A percentile compares a stretch with the other conserved stretches of the same genome.
phyloP scores from a whole-genome alignment of 2,329 filamentous ascomycete species.

The Ustilaginoidea virens region DNA sequence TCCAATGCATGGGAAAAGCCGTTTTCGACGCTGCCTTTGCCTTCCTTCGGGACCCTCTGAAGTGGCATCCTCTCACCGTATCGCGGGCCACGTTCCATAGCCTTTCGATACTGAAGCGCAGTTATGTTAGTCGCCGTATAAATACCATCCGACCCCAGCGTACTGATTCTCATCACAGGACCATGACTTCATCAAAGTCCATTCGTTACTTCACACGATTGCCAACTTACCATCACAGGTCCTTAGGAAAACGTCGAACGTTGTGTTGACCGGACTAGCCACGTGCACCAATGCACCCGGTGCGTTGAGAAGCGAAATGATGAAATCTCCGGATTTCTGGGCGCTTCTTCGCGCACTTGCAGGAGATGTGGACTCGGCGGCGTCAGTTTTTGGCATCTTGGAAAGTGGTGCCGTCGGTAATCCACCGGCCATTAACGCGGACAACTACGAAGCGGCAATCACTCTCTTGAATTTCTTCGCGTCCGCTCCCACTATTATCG shows the following conservation, averaged over 20 bases:
- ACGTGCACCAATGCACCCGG: slow-evolving; percentile 66
- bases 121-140: slow-evolving; percentile 53
- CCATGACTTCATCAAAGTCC: slow-evolving; percentile 79
- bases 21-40: slow-evolving; percentile 70
- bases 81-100: slow-evolving; percentile 80
- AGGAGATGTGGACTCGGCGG: slow-evolving; percentile 51
- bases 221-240: slow-evolving; percentile 71
- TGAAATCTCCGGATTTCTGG: slow-evolving; percentile 96
- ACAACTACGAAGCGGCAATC: slow-evolving; percentile 88
- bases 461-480: slow-evolving; percentile 80
- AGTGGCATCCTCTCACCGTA: slow-evolving; percentile 69
- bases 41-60: slow-evolving; percentile 63
- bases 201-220: slow-evolving; percentile 80
- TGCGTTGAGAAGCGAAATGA: slow-evolving; percentile 76
- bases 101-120: slow-evolving; percentile 63
- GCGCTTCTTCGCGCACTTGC: slow-evolving; percentile 68
- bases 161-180: slow-evolving; percentile 37
- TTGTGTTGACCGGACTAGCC: slow-evolving; percentile 64
- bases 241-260: slow-evolving; percentile 58
- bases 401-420: slow-evolving; percentile 58
- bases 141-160: neutral
- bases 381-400: slow-evolving; percentile 74
- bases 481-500: slow-evolving; percentile 60
- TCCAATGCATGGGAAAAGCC: slow-evolving; percentile 58
- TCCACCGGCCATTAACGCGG: slow-evolving; percentile 75